Evolutionary conservation across 1,284 basidiomycete genomes (phyloP), one percentile per base, ranked within the genome.

Genomic region (Boletus austroedulis): DNA sequence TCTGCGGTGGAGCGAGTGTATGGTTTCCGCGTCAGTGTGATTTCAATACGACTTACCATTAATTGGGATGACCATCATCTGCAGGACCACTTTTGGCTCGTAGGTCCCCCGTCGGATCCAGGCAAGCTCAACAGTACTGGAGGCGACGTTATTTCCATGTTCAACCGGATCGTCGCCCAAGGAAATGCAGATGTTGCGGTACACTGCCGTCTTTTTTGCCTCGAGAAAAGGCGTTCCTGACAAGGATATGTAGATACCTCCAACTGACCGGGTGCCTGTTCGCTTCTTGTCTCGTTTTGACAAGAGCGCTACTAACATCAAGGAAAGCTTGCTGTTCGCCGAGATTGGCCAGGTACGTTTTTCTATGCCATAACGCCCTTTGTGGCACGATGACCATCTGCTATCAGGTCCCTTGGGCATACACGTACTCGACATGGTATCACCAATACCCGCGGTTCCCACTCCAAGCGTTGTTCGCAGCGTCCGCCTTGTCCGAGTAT

Each of bases 251-350:
- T 21, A 71, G 72, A 60, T 43, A 2, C 63, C 64, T 2, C 67
- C 62, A 10, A 45, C 46, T 4, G 57, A 64, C 31, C 68, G 69
- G 10, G 67, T 67, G 9, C 65, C 78, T 4, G 76, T 75, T n/a
- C 76, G 80, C 19, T 83, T 83, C 68, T 74, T 82, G 17, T 79
- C 78, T 4, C 77, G 80, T 4, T 83, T 75, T 58, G 81, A 83
- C 58, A 82, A 82, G 62, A 80, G 79, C 49, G 81, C 82, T 9
- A 82, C 80, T 0, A 82, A 82, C 61, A 81, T 83, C 64, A 82
- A 81, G 59, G 80, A 83, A 60, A 79, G 77, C 31, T 63, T 73
- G 50, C 55, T 82, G 19, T 82, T 82, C 56, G 72, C 75, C 50
- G 70, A 65, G 10, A 80, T 82, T 21, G 80, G 81, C 14, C 80